A percentile compares a stretch with the other conserved stretches of the same genome.
Conservation (phyloP, 2,329 filamentous ascomycete genomes). For the Coniochaeta hoffmannii region DNA sequence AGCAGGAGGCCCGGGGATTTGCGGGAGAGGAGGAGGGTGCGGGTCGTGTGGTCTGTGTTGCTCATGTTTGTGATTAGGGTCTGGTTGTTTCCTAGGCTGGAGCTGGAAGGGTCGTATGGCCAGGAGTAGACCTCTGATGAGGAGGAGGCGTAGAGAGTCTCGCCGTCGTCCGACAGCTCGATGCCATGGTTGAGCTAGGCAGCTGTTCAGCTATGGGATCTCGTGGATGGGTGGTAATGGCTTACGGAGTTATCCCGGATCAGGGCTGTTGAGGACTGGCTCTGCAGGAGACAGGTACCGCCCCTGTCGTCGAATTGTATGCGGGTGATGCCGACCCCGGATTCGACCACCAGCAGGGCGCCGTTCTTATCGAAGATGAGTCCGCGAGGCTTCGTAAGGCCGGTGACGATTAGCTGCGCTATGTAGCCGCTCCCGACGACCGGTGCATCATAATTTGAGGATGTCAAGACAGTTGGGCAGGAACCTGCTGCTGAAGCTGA, state of each 20-base stretch:
- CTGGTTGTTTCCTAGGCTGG: conserved; percentile 35
- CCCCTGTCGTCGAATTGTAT: conserved; percentile 33
- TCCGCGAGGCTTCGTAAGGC: conserved; percentile 31
- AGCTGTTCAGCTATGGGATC: neutral
- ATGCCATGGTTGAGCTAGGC: conserved; percentile 48
- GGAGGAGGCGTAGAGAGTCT: conserved; percentile 50
- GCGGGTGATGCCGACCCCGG: conserved; percentile 31
- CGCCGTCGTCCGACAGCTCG: conserved; percentile 43
- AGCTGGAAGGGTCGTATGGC: conserved; percentile 51
- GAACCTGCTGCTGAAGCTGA: conserved; percentile 4
- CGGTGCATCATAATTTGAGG: conserved; percentile 17
- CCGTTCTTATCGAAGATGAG: conserved; percentile 38
- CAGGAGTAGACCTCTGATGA: conserved; percentile 54
- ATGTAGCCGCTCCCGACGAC: conserved; percentile 24
- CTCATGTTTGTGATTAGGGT: conserved; percentile 56
- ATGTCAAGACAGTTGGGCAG: conserved; percentile 17
- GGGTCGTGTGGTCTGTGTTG: conserved; percentile 50
- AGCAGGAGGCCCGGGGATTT: conserved; percentile 45
- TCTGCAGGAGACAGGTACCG: conserved; percentile 31
- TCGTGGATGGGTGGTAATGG: conserved; percentile 1
- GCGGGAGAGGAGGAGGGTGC: conserved; percentile 52
- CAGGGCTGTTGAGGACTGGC: conserved; percentile 25
- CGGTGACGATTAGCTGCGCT: conserved; percentile 23
- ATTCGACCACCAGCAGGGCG: conserved; percentile 37
- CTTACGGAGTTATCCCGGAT: conserved; percentile 28